Base-by-base conservation (phyloP, 257 asterid species). In the Orobanche coerulescens region DNA sequence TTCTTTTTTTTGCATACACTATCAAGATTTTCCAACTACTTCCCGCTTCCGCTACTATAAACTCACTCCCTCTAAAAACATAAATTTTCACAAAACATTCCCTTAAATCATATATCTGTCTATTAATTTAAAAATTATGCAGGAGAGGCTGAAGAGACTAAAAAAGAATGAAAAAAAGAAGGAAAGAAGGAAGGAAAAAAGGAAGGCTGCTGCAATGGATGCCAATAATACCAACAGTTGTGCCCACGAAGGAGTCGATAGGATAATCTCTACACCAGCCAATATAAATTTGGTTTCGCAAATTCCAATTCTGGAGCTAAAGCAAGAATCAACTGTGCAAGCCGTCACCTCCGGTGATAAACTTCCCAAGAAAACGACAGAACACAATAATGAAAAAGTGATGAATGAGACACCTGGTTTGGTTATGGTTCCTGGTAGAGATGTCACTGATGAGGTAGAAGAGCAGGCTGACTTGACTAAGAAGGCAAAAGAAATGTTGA, bases 391-490 rank as follows among this genome's bases (percentile, higher is more conserved):
- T 37, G 75, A 59, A 59, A 57, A 58, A 46, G 64, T 56, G 71
- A 62, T 60, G 30, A 64, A 28, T 26, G 52, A 53, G 33, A 63
- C 40, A 52, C 59, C 75, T 46, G 78, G 81, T 30, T 49, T 50
- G 26, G 78, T 59, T 34, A 52, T 69, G 37, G 60, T 37, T 70
- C 62, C 79, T 63, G 72, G 66, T 57, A 23, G 37, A 65, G 73
- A 61, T 7, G 47, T 18, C 16, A 58, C 49, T 15, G 65, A 58
- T 37, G 81, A 72, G 73, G 73, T 82, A 15, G 73, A 23, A 73
- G 90, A 81, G 56, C 94, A 88, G 82, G 59, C 69, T 52, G 95
- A 84, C 71, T 42, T 62, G 50, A 79, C 67, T 20, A 82, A 78
- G 71, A 83, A 71, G 74, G 94, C 72, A 54, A 93, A 91, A 64